These are phyloP conservation scores for Aspergillus aculeatus DNA, from an alignment of 2,329 filamentous ascomycete species.

Conservation along the genomic window DNA sequence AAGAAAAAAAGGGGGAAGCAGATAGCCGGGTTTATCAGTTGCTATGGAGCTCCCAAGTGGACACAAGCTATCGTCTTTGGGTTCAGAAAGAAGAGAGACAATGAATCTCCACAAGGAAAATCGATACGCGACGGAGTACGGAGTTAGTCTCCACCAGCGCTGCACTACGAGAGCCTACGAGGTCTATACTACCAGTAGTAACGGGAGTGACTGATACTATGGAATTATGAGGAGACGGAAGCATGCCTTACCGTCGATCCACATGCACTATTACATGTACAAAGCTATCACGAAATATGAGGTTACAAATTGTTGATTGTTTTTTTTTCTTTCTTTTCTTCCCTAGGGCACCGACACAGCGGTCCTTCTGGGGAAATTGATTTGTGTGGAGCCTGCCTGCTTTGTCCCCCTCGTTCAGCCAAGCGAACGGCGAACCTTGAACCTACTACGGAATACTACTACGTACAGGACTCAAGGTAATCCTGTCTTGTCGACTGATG, in stretches of 20 bases:
- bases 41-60: constrained; percentile 2
- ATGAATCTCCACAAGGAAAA: constrained; percentile 16
- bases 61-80: constrained; percentile 2
- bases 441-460: background rate
- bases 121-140: constrained; percentile 12
- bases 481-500: constrained; percentile 18
- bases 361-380: constrained; percentile 24
- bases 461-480: constrained; percentile 4
- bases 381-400: constrained; percentile 25
- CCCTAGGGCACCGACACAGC: constrained; percentile 22
- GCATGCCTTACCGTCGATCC: constrained; percentile 13
- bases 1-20: constrained; percentile 13
- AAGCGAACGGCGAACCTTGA: constrained; percentile 14
- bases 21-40: background rate
- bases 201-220: background rate
- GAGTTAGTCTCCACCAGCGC: constrained; percentile 4
- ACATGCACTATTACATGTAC: constrained; percentile 5
- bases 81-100: background rate
- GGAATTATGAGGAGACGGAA: constrained; percentile 7
- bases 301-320: constrained; percentile 13
- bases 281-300: constrained; percentile 4
- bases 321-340: background rate
- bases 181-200: background rate
- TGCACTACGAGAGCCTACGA: background rate
- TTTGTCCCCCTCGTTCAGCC: constrained; percentile 19